Conservation (phyloP, 1,284 basidiomycete genomes). For the Veloporphyrellus conicus region DNA sequence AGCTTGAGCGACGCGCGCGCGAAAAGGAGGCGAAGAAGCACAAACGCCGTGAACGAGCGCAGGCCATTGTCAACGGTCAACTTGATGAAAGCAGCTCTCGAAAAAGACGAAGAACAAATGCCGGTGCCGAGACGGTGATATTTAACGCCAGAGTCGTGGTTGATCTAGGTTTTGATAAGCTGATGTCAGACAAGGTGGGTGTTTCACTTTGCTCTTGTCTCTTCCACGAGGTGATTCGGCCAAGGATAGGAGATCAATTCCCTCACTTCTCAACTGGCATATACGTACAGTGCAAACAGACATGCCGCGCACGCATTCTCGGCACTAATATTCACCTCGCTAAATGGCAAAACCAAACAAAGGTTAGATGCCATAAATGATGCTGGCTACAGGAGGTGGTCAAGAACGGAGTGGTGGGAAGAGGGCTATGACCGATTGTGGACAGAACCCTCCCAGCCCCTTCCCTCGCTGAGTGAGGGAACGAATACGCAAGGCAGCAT, state of each 20-base stretch:
- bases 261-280: slow-evolving; percentile 83
- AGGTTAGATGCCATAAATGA: slow-evolving; percentile 70
- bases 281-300: slow-evolving; percentile 85
- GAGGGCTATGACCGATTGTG: slow-evolving; percentile 71
- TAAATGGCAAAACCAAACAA: slow-evolving; percentile 64
- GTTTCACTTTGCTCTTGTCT: slow-evolving; percentile 15
- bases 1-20: slow-evolving; percentile 69
- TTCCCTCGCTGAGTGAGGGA: slow-evolving; percentile 6
- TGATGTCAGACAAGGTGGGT: slow-evolving; percentile 90
- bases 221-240: slow-evolving; percentile 16
- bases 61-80: slow-evolving; percentile 55
- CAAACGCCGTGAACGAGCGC: slow-evolving; percentile 53
- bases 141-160: slow-evolving; percentile 80
- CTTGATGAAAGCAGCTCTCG: slow-evolving; percentile 45
- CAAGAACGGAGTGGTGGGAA: slow-evolving; percentile 75
- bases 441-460: slow-evolving; percentile 29
- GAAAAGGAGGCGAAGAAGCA: slow-evolving; percentile 72
- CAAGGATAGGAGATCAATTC: slow-evolving; percentile 77
- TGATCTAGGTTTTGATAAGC: slow-evolving; percentile 91
- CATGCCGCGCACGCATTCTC: slow-evolving; percentile 67
- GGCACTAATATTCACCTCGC: slow-evolving; percentile 72
- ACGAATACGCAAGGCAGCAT: slow-evolving; percentile 8
- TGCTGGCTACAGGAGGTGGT: slow-evolving; percentile 76
- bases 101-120: slow-evolving; percentile 40
- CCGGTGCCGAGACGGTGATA: slow-evolving; percentile 33